Evolutionary conservation across 176 grass and related monocot genomes (phyloP), one percentile per base, ranked within the genome.

Genomic region (Oryza rufipogon): DNA sequence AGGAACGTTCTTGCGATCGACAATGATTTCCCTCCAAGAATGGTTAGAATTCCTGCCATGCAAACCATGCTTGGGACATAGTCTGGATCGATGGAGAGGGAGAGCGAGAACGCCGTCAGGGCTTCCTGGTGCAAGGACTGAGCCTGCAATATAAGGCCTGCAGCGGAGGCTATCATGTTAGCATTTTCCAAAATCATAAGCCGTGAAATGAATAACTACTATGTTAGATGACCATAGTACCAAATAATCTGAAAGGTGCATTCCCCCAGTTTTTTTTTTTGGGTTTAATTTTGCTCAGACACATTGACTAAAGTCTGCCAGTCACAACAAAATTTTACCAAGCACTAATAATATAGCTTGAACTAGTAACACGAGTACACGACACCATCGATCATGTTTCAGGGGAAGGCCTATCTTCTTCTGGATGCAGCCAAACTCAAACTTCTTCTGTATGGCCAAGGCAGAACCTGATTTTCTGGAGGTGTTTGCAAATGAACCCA

Each of bases 61-160:
- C 74, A 96, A 76, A 99, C 88, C 91, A 99, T 92, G 91, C 91
- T 86, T 4, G 93, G 93, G 60, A 91, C 93, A 28, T 89, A 96
- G 66, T 99, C 91, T 71, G 96, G 90, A 68, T 96, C 46, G 12
- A 99, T 94, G 3, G 96, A 92, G 38, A 99, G 93, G 42, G 90
- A 80, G 8, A 87, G 83, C 73, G 93, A 91, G 83, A 94, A 95
- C 15, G 88, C 87, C 38, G 70, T 79, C 42, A 99, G 39, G n/a
- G 97, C 97, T 67, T 99, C 91, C 86, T 91, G 54, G 49, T 94
- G 88, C 81, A 94, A 80, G 85, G 90, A 94, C 39, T 86, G 89
- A 70, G 93, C 97, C 85, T 99, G 86, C 79, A 96, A 45, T 54
- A 89, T 68, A 80, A 88, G 75, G 33, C 93, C 97, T 99, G 91